These are phyloP conservation scores for Talaromyces marneffei DNA, from an alignment of 2,329 filamentous ascomycete genomes.

Conservation along the genomic window DNA sequence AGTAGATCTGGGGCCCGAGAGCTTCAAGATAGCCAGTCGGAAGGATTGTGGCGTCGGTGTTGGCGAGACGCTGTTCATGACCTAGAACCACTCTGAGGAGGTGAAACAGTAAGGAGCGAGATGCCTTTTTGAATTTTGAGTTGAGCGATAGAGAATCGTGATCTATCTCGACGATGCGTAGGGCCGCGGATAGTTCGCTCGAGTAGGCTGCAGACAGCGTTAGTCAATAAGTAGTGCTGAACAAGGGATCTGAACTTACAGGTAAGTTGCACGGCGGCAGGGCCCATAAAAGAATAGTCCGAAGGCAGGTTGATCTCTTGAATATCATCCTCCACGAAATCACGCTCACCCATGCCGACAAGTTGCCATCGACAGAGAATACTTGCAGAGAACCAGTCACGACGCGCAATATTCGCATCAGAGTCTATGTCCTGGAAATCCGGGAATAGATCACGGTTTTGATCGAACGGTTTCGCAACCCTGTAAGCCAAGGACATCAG, in stretches of 20 bases:
- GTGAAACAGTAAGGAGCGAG: conserved; percentile 12
- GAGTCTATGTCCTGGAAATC: conserved; percentile 36
- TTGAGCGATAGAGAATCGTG: conserved; percentile 10
- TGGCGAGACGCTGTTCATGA: conserved; percentile 9
- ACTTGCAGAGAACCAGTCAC: conserved; percentile 36
- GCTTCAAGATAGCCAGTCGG: conserved; percentile 27
- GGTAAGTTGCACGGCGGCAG: conserved; percentile 31
- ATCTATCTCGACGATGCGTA: conserved; percentile 14
- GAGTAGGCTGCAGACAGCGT: conserved; percentile 9
- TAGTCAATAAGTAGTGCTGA: not conserved
- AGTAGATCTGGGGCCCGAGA: conserved; percentile 38
- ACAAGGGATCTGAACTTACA: conserved; percentile 25
- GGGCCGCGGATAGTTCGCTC: conserved; percentile 11
- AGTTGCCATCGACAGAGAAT: conserved; percentile 40
- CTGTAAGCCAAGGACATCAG: conserved; percentile 35
- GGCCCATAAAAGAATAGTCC: conserved; percentile 35
- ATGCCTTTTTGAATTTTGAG: conserved; percentile 12
- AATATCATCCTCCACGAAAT: conserved; percentile 27
- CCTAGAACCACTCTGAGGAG: conserved; percentile 3
- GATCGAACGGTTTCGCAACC: conserved; percentile 35
- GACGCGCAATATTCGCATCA: conserved; percentile 35
- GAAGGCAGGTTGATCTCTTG: conserved; percentile 35
- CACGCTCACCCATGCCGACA: conserved; percentile 36
- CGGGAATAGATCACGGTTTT: conserved; percentile 31
- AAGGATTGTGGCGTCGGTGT: conserved; percentile 3